Conservation (phyloP, 1,284 basidiomycete species). For the Ceratobasidium papillatum region DNA sequence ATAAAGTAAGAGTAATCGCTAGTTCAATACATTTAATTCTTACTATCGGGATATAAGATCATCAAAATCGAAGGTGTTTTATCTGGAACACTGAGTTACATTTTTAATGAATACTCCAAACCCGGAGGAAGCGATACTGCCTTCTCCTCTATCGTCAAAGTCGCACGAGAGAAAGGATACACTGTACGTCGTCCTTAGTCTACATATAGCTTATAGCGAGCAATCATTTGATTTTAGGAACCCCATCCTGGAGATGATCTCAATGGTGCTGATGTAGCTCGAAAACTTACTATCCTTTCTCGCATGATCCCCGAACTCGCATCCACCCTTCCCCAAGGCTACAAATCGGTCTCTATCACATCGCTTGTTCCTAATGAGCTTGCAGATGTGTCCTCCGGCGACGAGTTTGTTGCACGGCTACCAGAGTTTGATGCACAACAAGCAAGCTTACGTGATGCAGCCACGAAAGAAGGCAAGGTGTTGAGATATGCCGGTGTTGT, state of each 20-base stretch:
- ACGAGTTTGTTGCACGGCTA: constrained; percentile 83
- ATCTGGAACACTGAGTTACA: constrained; percentile 97
- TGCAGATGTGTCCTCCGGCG: constrained; percentile 67
- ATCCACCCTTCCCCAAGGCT: constrained; percentile 70
- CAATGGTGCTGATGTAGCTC: constrained; percentile 94
- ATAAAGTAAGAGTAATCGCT: constrained; percentile 65
- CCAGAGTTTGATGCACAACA: constrained; percentile 88
- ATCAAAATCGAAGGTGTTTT: constrained; percentile 87
- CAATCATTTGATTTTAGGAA: constrained; percentile 65
- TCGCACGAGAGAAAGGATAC: constrained; percentile 93
- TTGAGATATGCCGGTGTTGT: constrained; percentile 95
- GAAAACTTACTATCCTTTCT: constrained; percentile 95
- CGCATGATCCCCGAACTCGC: constrained; percentile 72
- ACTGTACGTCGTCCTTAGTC: constrained; percentile 67
- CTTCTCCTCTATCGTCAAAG: constrained; percentile 90
- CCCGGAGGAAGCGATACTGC: constrained; percentile 65
- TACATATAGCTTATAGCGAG: not conserved
- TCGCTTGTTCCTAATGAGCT: constrained; percentile 87
- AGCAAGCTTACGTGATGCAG: constrained; percentile 77
- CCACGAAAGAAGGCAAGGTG: constrained; percentile 80
- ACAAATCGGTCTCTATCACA: constrained; percentile 80
- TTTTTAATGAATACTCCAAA: constrained; percentile 96
- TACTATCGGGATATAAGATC: constrained; percentile 57
- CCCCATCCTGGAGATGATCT: constrained; percentile 97
- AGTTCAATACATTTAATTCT: not conserved